Conservation (phyloP, 352 stramenopile genomes). For the Phytopythium helicoides region DNA sequence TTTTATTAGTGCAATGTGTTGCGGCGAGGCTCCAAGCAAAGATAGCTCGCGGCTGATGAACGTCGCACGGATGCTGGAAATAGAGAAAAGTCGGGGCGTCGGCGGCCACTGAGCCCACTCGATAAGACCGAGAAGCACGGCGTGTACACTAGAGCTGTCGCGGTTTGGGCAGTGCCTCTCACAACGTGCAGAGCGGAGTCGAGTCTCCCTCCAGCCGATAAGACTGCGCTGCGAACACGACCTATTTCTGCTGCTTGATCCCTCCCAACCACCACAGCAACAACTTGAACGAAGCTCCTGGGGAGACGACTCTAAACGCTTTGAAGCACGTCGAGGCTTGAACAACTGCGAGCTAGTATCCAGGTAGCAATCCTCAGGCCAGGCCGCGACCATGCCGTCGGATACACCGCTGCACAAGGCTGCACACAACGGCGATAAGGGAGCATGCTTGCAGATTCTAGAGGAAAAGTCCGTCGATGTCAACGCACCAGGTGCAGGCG, state of each 20-base stretch:
- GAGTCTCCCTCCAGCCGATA: too few species aligned
- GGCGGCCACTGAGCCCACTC: not conserved
- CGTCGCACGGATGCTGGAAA: not conserved
- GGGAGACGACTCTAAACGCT: too few species aligned
- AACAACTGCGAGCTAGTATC: too few species aligned
- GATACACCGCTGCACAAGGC: slow-evolving; percentile 90
- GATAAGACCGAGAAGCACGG: slow-evolving; percentile 8
- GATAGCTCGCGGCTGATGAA: not conserved
- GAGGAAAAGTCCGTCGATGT: slow-evolving; percentile 89
- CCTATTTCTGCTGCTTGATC: too few species aligned
- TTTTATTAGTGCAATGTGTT: not conserved
- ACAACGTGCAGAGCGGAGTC: too few species aligned
- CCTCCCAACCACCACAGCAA: too few species aligned
- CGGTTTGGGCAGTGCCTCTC: too few species aligned
- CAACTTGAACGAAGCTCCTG: too few species aligned
- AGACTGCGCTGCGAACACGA: too few species aligned
- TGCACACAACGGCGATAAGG: slow-evolving; percentile 89
- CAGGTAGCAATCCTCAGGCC: too few species aligned
- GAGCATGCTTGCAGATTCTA: slow-evolving; percentile 81
- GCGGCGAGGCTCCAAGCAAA: not conserved
- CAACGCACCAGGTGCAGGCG: slow-evolving; percentile 82
- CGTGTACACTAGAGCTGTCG: not conserved
- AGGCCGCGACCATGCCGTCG: slow-evolving; percentile 62
- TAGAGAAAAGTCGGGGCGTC: not conserved
- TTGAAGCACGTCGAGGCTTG: too few species aligned